phyloP scores from a whole-genome alignment of 1,284 basidiomycete genomes.

The Tilletiopsis washingtonensis region DNA sequence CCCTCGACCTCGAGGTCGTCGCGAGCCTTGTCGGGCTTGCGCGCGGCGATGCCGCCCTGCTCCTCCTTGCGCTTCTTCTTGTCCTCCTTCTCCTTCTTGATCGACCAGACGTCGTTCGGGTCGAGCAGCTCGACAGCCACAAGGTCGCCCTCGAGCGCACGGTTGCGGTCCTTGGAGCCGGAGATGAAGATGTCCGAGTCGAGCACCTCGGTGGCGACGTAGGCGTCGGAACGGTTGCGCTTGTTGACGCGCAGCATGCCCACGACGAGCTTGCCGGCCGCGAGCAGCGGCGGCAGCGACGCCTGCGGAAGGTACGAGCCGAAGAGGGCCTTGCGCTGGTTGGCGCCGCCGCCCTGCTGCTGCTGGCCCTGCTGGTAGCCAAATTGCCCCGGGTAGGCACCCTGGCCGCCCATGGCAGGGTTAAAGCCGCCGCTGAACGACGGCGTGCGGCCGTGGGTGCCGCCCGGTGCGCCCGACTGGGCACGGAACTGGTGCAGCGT shows the following conservation, averaged over 20 bases:
- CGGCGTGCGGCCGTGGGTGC: slow-evolving; percentile 90
- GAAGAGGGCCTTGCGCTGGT: slow-evolving; percentile 95
- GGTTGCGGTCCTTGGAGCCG: slow-evolving; percentile 96
- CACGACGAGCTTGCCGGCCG: slow-evolving; percentile 96
- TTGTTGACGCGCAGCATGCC: slow-evolving; percentile 97
- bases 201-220: slow-evolving; percentile 96
- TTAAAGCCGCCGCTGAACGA: slow-evolving; percentile 95
- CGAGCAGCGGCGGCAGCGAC: slow-evolving; percentile 87
- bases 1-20: slow-evolving; percentile 99
- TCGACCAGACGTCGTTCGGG: slow-evolving; percentile 71
- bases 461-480: slow-evolving; percentile 58
- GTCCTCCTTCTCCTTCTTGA: slow-evolving; percentile 99
- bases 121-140: slow-evolving; percentile 97
- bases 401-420: slow-evolving; percentile 57
- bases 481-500: slow-evolving; percentile 88
- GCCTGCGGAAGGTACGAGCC: slow-evolving; percentile 98
- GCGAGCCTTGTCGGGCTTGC: slow-evolving; percentile 98
- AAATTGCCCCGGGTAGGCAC: no score
- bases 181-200: slow-evolving; percentile 88
- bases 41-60: slow-evolving; percentile 78
- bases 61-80: slow-evolving; percentile 82
- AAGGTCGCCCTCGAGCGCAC: slow-evolving; percentile 95
- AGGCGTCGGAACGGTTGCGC: slow-evolving; percentile 95
- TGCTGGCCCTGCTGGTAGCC: slow-evolving; percentile 55
- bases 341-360: slow-evolving; percentile 55